phyloP scores from a whole-genome alignment of 2,329 filamentous ascomycete species.

The Aurifilum marmelostoma region DNA sequence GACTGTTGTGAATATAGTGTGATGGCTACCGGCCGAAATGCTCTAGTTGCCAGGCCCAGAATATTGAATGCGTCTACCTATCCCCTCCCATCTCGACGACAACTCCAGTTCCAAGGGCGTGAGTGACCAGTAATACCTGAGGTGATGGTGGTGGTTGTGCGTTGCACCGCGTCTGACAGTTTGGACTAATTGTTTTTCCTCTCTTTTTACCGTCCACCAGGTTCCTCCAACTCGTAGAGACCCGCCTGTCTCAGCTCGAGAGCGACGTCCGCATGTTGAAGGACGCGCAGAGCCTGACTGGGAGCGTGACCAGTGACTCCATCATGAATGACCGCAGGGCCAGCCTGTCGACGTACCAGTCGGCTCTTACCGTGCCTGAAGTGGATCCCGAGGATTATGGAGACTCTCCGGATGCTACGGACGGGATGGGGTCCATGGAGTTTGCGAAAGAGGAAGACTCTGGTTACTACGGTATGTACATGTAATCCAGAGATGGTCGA shows the following conservation, averaged over 20 bases:
- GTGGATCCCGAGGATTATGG: conserved; percentile 34
- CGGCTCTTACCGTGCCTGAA: conserved; percentile 34
- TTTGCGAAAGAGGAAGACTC: conserved; percentile 33
- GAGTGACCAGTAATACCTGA: not conserved
- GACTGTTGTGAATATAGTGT: conserved; percentile 17
- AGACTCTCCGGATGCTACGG: conserved; percentile 27
- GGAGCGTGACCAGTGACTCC: conserved; percentile 19
- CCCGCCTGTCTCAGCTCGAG: conserved; percentile 26
- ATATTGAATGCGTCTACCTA: conserved; percentile 28
- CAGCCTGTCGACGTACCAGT: conserved; percentile 14
- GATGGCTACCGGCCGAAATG: conserved; percentile 29
- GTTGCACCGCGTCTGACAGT: too few relatives aligned
- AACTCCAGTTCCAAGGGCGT: conserved; percentile 27
- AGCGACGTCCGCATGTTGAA: conserved; percentile 23
- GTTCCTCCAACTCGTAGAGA: conserved; percentile 27
- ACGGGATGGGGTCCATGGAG: conserved; percentile 34
- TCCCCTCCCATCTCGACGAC: conserved; percentile 27
- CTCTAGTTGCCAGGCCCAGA: conserved; percentile 24
- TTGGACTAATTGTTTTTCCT: not conserved
- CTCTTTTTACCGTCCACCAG: not conserved
- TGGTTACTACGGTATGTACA: conserved; percentile 32
- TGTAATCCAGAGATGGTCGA: not conserved
- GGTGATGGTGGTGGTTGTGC: too few relatives aligned
- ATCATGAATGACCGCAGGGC: conserved; percentile 11
- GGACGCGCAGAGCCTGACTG: conserved; percentile 17